Conservation (phyloP, 345 rosid genomes). For the Salix caprea region DNA sequence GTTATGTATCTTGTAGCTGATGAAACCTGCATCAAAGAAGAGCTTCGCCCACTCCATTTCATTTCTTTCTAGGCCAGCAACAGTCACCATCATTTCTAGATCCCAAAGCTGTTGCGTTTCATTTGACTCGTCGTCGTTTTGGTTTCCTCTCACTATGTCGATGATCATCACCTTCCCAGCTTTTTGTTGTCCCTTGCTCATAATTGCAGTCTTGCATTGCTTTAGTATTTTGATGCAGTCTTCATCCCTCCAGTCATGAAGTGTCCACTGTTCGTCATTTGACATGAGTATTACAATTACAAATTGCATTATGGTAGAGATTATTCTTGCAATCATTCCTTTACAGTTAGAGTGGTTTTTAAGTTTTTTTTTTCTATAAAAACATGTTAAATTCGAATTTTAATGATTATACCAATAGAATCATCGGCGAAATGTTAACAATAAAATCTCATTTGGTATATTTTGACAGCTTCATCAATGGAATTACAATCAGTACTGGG, state of each 20-base stretch:
- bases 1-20: conserved; percentile 17
- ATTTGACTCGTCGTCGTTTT: neutral
- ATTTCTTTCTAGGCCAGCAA: conserved; percentile 12
- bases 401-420: too few relatives aligned
- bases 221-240: conserved; percentile 1
- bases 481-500: too few relatives aligned
- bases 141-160: neutral
- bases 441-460: too few relatives aligned
- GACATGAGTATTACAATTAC: too few relatives aligned
- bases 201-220: neutral
- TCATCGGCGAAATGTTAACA: too few relatives aligned
- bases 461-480: too few relatives aligned
- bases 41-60: conserved; percentile 32
- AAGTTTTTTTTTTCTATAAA: too few relatives aligned
- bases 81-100: neutral
- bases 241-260: conserved; percentile 3
- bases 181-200: neutral
- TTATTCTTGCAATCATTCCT: too few relatives aligned
- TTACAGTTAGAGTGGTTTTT: too few relatives aligned
- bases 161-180: conserved; percentile 2
- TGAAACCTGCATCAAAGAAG: conserved; percentile 27
- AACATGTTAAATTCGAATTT: too few relatives aligned
- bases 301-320: too few relatives aligned
- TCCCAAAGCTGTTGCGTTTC: conserved; percentile 23
- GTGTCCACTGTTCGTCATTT: neutral